Evolutionary conservation across 2,329 filamentous ascomycete species (phyloP).

Genomic region (Simplicillium sp.): DNA sequence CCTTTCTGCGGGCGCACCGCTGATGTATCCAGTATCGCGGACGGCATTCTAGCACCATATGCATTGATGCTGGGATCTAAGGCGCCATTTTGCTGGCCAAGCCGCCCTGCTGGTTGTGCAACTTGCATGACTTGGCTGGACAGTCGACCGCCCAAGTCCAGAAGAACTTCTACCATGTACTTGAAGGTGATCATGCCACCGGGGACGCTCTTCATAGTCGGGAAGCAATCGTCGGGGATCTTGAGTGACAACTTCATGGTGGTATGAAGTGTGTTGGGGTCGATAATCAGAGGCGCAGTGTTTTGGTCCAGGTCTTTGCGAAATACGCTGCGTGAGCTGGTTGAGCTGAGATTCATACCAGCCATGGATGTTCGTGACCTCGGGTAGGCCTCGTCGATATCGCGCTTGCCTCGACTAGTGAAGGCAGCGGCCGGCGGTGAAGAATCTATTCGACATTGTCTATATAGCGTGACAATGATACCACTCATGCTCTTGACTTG

Average conservation of each 20-base stretch:
- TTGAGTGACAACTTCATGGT: conserved; percentile 76
- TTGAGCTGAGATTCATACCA: conserved; percentile 77
- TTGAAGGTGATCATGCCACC: conserved; percentile 92
- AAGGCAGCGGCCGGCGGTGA: conserved; percentile 44
- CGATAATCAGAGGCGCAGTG: conserved; percentile 79
- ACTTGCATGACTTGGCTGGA: conserved; percentile 57
- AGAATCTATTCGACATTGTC: conserved; percentile 84
- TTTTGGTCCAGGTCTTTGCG: conserved; percentile 89
- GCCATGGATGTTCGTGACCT: conserved; percentile 79
- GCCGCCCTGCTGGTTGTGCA: conserved; percentile 40
- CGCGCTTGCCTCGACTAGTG: conserved; percentile 42
- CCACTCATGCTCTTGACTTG: conserved; percentile 84
- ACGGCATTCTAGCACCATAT: conserved; percentile 24
- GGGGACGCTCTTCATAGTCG: conserved; percentile 81
- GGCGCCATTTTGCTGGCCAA: conserved; percentile 16
- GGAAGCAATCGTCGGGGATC: conserved; percentile 83
- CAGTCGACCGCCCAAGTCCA: conserved; percentile 84
- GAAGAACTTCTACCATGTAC: conserved; percentile 86
- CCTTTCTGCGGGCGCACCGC: conserved; percentile 80
- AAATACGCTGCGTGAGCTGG: conserved; percentile 83
- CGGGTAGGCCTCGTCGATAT: conserved; percentile 76
- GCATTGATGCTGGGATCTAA: conserved; percentile 15
- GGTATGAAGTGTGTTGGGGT: conserved; percentile 68
- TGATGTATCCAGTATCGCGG: conserved; percentile 79
- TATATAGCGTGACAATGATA: conserved; percentile 85